These are phyloP conservation scores for Grosmannia huntii DNA, from an alignment of 2,329 filamentous ascomycete species.

Conservation along the genomic window DNA sequence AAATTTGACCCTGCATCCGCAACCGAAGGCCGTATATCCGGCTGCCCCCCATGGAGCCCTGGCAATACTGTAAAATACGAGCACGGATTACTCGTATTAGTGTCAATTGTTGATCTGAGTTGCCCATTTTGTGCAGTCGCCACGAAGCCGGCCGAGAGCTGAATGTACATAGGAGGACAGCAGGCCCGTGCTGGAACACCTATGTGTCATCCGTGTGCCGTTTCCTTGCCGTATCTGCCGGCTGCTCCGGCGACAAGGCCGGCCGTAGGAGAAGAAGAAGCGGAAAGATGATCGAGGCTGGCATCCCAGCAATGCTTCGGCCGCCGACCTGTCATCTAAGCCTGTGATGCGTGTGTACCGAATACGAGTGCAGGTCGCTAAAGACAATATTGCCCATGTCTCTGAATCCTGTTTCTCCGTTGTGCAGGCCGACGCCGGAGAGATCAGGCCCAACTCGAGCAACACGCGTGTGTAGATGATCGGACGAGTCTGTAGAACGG, in stretches of 20 bases:
- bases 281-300: background rate
- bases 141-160: too few species aligned
- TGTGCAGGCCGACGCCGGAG: background rate
- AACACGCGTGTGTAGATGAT: background rate
- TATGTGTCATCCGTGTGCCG: too few species aligned
- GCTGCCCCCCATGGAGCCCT: background rate
- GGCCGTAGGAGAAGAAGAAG: background rate
- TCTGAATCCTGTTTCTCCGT: background rate
- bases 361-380: background rate
- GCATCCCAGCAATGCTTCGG: background rate
- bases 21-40: background rate
- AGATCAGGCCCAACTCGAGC: background rate
- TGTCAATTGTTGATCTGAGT: too few species aligned
- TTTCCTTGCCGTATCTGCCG: too few species aligned
- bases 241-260: too few species aligned
- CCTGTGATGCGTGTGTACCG: constrained; percentile 2
- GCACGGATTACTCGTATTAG: background rate
- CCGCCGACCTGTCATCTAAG: constrained; percentile 14
- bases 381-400: too few species aligned
- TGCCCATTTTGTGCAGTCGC: too few species aligned
- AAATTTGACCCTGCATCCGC: background rate
- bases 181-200: too few species aligned
- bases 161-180: too few species aligned
- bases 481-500: background rate
- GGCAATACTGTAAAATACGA: background rate